Evolutionary conservation across 2,329 filamentous ascomycete genomes (phyloP).

Genomic region (Leptographium lundbergii): DNA sequence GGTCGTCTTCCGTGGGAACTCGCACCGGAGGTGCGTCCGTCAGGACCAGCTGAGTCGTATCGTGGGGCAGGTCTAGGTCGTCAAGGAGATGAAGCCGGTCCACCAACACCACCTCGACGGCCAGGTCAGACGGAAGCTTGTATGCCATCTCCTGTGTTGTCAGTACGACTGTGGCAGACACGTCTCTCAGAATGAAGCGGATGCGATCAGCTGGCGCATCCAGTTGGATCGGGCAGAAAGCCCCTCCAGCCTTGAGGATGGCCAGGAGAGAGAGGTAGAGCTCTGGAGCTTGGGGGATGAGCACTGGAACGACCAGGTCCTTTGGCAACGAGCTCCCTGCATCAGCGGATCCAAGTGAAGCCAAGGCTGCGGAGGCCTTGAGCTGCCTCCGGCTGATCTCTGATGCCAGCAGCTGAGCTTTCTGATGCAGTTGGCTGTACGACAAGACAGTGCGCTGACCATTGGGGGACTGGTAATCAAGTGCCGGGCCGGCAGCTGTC

Average conservation of each 20-base stretch:
- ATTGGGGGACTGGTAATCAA: conserved; percentile 48
- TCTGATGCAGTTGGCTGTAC: conserved; percentile 49
- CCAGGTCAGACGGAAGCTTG: conserved; percentile 22
- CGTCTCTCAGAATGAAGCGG: conserved; percentile 68
- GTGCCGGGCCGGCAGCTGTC: conserved; percentile 28
- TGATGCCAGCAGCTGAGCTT: conserved; percentile 42
- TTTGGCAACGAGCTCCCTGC: too few species aligned
- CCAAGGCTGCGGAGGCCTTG: background rate
- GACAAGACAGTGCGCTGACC: conserved; percentile 35
- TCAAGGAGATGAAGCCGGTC: conserved; percentile 12
- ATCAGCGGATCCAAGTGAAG: too few species aligned
- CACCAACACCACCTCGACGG: conserved; percentile 24
- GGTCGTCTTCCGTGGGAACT: conserved; percentile 19
- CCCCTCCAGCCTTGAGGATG: conserved; percentile 67
- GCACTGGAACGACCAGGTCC: conserved; percentile 53
- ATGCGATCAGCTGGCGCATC: conserved; percentile 68
- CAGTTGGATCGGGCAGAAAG: conserved; percentile 73
- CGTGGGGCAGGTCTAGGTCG: background rate
- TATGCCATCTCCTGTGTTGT: conserved; percentile 39
- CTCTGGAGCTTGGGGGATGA: conserved; percentile 63
- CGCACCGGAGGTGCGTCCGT: background rate
- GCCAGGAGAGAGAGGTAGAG: conserved; percentile 70
- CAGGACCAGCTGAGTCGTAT: too few species aligned
- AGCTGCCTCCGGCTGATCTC: conserved; percentile 24
- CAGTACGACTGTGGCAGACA: conserved; percentile 56